Evolutionary conservation across 805 yeast genomes (phyloP), one percentile per base, ranked within the genome.

Genomic region (Metschnikowia peoriensis): DNA sequence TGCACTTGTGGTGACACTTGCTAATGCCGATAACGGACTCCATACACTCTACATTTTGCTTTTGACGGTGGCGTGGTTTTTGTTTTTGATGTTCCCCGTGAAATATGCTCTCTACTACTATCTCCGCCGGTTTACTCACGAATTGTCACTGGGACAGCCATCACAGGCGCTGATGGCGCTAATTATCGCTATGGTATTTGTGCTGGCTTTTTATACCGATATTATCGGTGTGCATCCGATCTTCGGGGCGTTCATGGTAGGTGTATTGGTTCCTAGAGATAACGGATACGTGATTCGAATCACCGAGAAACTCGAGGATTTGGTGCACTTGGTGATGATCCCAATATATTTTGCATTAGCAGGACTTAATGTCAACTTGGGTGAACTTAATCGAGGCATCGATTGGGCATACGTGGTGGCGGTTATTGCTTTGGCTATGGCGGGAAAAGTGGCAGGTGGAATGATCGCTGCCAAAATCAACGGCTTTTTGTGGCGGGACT

Each of bases 211-310:
- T 67, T 86, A 82, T 65, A 88, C 96, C 1, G 92, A 87, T 65
- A 86, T 88, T 52, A 85, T 88, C 56, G 96, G 96, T 6, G 93
- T 87, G 10, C 96, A 88, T 67, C 88, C 94, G 0, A 88, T 88
- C 59, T 88, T 88, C 68, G 96, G 96, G 41, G 94, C 93, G 0
- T 89, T 88, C 62, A 77, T 88, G 68, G 82, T 84, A 11, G 96
- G 96, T 5, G 72, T 85, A 34, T 80, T 88, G 47, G 80, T 88
- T 7, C 96, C 96, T 8, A 75, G 93, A 60, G 91, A 88, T 46
- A 82, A 85, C 60, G 86, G 86, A 15, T 86, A 84, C 64, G 90
- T 85, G 15, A 78, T 86, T 39, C 79, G 78, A 40, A 71, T 88
- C 45, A 85, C 89, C 2, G 89, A 84, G 58, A 84, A 87, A 61